These are phyloP conservation scores for Thelephora aurantiotincta DNA, from an alignment of 768 basidiomycete genomes.

Conservation along the genomic window DNA sequence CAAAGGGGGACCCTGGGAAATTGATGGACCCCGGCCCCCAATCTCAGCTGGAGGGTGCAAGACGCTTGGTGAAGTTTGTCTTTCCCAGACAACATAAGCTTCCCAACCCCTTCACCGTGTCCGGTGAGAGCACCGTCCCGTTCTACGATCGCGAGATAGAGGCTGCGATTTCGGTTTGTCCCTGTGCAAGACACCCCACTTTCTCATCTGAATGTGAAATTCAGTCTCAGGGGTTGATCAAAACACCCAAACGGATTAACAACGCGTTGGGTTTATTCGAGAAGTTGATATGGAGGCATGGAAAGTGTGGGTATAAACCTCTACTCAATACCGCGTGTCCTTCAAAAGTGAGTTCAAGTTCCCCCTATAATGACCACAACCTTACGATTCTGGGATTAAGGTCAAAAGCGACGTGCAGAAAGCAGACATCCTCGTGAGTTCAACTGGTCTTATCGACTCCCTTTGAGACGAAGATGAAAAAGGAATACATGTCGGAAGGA, in stretches of 20 bases:
- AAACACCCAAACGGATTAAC: slow-evolving; percentile 66
- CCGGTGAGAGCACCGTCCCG: slow-evolving; percentile 14
- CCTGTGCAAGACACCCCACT: not conserved
- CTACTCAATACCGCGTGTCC: slow-evolving; percentile 56
- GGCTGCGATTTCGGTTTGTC: slow-evolving; percentile 48
- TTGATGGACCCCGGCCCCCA: slow-evolving; percentile 32
- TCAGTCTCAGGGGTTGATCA: slow-evolving; percentile 26
- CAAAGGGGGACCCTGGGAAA: slow-evolving; percentile 12
- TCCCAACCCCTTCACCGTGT: slow-evolving; percentile 35
- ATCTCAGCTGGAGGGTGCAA: slow-evolving; percentile 32
- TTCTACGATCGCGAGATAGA: slow-evolving; percentile 50
- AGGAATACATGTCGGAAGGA: slow-evolving; percentile 71
- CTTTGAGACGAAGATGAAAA: not conserved
- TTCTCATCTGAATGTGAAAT: slow-evolving; percentile 13
- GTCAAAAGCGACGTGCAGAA: slow-evolving; percentile 28
- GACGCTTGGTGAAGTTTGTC: slow-evolving; percentile 68
- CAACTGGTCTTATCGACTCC: too few relatives aligned
- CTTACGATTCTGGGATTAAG: slow-evolving; percentile 20
- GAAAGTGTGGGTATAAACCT: slow-evolving; percentile 55
- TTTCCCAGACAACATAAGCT: slow-evolving; percentile 74
- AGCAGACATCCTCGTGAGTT: slow-evolving; percentile 48
- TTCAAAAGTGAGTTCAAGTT: slow-evolving; percentile 40
- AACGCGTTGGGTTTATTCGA: slow-evolving; percentile 37
- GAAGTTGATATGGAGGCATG: slow-evolving; percentile 50
- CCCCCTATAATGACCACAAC: not conserved